Evolutionary conservation across 139 green algal genomes (phyloP).

Genomic region (Spirogloea muscicola): DNA sequence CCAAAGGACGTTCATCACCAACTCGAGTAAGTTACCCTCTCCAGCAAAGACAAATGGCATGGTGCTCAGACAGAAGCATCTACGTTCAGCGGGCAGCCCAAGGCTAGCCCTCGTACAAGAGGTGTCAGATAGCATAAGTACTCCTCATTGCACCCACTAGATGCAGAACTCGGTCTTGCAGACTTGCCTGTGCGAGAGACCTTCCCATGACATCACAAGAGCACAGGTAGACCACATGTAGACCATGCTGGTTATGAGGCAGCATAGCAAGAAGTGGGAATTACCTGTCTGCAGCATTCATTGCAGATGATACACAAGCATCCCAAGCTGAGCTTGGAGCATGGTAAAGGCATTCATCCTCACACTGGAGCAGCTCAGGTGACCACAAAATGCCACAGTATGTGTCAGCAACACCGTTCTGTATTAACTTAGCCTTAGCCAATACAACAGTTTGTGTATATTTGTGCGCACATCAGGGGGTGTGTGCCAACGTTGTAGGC

Average conservation of each 20-base stretch:
- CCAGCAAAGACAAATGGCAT: background rate
- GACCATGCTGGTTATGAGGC: too few relatives aligned
- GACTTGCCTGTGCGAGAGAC: background rate
- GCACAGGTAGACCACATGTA: too few relatives aligned
- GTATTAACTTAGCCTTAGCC: too few relatives aligned
- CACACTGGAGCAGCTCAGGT: too few relatives aligned
- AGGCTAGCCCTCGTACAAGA: conserved; percentile 15
- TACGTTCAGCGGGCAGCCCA: background rate
- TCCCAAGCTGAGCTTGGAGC: too few relatives aligned
- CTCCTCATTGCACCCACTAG: background rate
- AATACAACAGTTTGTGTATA: too few relatives aligned
- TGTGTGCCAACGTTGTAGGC: too few relatives aligned
- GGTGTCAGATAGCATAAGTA: conserved; percentile 1
- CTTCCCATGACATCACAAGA: background rate
- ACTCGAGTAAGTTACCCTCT: background rate
- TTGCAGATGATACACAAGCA: background rate
- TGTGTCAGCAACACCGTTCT: too few relatives aligned
- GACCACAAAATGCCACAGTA: too few relatives aligned
- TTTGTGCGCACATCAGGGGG: too few relatives aligned
- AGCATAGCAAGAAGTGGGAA: background rate
- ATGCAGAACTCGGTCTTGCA: background rate
- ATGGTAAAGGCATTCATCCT: too few relatives aligned
- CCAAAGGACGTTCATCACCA: background rate
- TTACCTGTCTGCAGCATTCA: background rate
- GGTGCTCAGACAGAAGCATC: background rate